Evolutionary conservation across 345 rosid genomes (phyloP).

Genomic region (Eucalyptus cladocalyx): DNA sequence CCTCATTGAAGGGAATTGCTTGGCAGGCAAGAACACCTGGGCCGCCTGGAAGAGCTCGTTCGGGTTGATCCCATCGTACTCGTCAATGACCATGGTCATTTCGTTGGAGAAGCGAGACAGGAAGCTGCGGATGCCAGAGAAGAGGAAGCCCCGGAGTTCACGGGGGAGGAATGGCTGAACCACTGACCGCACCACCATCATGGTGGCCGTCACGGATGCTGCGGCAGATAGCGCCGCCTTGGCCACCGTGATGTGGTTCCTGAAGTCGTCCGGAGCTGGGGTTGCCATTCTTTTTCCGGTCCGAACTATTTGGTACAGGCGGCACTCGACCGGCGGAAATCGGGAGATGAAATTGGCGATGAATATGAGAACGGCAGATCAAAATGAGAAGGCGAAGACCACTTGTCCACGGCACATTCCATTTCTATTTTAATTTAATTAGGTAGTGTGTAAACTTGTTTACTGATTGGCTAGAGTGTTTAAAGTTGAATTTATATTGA

Average conservation of each 20-base stretch:
- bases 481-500: background rate
- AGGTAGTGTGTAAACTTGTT: background rate
- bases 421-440: background rate
- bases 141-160: slow-evolving; percentile 15
- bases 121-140: slow-evolving; percentile 6
- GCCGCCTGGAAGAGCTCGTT: slow-evolving; percentile 40
- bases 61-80: slow-evolving; percentile 24
- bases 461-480: background rate
- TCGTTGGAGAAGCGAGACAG: slow-evolving; percentile 25
- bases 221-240: slow-evolving; percentile 35
- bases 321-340: background rate
- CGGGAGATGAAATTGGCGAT: background rate
- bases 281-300: background rate
- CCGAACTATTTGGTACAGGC: background rate
- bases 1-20: slow-evolving; percentile 20
- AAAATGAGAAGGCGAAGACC: background rate
- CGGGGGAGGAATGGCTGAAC: slow-evolving; percentile 24
- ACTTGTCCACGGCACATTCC: background rate
- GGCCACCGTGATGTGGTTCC: slow-evolving; percentile 4
- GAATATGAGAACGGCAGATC: background rate
- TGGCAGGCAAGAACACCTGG: slow-evolving; percentile 18
- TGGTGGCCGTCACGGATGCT: slow-evolving; percentile 41
- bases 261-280: background rate
- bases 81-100: slow-evolving; percentile 35
- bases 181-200: slow-evolving; percentile 36